Conservation (phyloP, 2,329 filamentous ascomycete species). For the Clarireedia sp. region DNA sequence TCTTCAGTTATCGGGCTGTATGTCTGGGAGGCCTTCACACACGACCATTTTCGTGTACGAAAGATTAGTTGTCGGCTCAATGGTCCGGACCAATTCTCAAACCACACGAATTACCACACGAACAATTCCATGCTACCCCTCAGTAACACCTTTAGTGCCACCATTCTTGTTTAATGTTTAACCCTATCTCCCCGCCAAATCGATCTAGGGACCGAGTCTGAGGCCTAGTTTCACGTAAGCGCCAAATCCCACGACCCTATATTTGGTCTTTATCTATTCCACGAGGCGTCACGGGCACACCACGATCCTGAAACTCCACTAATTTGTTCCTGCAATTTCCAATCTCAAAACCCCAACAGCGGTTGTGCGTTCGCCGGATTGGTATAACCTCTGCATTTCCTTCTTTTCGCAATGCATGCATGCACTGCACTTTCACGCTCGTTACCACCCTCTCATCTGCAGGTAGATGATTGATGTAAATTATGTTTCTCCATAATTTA, state of each 20-base stretch:
- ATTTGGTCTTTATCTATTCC: neutral
- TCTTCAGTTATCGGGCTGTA: too few species aligned
- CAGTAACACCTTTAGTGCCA: too few species aligned
- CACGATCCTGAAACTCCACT: neutral
- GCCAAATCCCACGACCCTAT: conserved; percentile 1
- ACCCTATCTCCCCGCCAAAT: neutral
- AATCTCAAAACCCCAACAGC: neutral
- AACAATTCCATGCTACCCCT: too few species aligned
- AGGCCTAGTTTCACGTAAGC: conserved; percentile 2
- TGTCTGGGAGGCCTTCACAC: too few species aligned
- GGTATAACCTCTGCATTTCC: neutral
- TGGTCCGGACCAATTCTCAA: too few species aligned
- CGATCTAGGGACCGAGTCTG: neutral
- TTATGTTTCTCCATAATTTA: neutral
- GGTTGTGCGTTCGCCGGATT: neutral
- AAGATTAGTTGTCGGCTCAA: too few species aligned
- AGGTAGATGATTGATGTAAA: neutral
- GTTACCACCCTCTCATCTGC: neutral
- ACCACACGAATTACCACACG: too few species aligned
- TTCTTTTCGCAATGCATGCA: neutral
- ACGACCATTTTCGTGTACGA: too few species aligned
- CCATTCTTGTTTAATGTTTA: neutral
- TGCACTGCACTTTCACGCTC: neutral
- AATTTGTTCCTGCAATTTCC: conserved; percentile 2
- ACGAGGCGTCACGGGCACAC: neutral